Evolutionary conservation across 2,329 filamentous ascomycete species (phyloP).

Genomic region (Gliomastix tumulicola): DNA sequence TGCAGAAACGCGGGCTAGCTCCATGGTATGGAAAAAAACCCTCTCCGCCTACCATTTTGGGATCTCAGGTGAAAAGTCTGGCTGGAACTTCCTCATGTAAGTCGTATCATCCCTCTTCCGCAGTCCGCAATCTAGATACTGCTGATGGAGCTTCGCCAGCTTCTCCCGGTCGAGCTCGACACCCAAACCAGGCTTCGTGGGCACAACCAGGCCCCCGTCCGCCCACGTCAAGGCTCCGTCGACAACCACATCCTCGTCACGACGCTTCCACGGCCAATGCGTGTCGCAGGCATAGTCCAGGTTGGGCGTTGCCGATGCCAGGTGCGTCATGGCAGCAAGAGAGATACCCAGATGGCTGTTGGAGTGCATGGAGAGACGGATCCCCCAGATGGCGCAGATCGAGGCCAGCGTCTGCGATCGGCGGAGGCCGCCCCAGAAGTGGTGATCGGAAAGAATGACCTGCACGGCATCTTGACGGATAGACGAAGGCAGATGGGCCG

Average conservation of each 20-base stretch:
- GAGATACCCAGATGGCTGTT: conserved; percentile 35
- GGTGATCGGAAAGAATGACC: conserved; percentile 31
- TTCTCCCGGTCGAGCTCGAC: conserved; percentile 27
- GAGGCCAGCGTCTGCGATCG: conserved; percentile 28
- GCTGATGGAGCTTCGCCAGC: conserved; percentile 23
- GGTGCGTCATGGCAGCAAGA: conserved; percentile 33
- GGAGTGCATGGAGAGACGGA: conserved; percentile 33
- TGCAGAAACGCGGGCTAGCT: too few species aligned
- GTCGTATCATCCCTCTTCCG: conserved; percentile 27
- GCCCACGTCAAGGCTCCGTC: conserved; percentile 26
- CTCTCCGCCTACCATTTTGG: conserved; percentile 25
- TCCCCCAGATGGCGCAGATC: conserved; percentile 29
- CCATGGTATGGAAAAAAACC: too few species aligned
- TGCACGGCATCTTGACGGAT: conserved; percentile 30
- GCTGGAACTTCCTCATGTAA: conserved; percentile 25
- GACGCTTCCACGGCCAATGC: conserved; percentile 36
- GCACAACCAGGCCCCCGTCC: conserved; percentile 25
- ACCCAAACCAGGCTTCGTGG: conserved; percentile 23
- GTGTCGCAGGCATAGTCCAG: conserved; percentile 35
- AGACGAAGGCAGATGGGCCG: conserved; percentile 26
- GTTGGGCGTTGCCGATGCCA: conserved; percentile 30
- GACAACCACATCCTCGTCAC: conserved; percentile 30
- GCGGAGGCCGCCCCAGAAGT: conserved; percentile 34
- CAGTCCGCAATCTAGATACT: conserved; percentile 28
- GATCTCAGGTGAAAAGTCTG: conserved; percentile 22